Evolutionary conservation across 495 filamentous ascomycete genomes (phyloP), one percentile per base, ranked within the genome.

Genomic region (Podospora pseudopauciseta): DNA sequence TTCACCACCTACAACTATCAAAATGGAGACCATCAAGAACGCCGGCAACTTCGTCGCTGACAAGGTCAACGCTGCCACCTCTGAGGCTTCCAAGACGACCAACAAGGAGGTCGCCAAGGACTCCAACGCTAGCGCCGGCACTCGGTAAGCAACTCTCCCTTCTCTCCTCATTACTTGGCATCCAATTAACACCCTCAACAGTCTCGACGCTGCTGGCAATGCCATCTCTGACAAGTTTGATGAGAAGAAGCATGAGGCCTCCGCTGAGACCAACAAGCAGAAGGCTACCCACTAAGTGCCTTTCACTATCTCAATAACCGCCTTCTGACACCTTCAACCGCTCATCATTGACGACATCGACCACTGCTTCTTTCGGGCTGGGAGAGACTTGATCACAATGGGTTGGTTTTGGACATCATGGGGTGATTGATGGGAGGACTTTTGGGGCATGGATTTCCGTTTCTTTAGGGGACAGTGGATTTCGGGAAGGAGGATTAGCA

Each of bases 51-150:
- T 84, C 80, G 85, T 86, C 78, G 73, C 81, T 61, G 87, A 89
- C 83, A 80, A 85, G 77, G 78, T 88, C 67, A 80, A 87, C 76
- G 79, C 83, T 72, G 75, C 79, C 54, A 71, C 78, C 67, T 68
- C 57, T 72, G 77, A 74, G 62, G 81, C 85, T 44, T 86, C 83
- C 80, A 89, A 89, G 85, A 86, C 88, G 83, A 80, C 84, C 79
- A 88, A 89, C 84, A 89, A 89, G 84, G 73, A 82, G 44, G 82
- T 87, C 62, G 86, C 86, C 73, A 86, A 88, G 84, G 86, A 88
- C 81, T 73, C 58, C 78, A 76, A 85, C 75, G 83, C 78, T 44
- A 69, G 67, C 59, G n/a, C 84, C 32, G 71, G 80, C 75, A 82
- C 80, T 77, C 86, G 86, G 82, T 85, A 78, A 78, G 81, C 63